Conservation (phyloP, 192 early-diverging fungal species). For the Podochytrium sp. region DNA sequence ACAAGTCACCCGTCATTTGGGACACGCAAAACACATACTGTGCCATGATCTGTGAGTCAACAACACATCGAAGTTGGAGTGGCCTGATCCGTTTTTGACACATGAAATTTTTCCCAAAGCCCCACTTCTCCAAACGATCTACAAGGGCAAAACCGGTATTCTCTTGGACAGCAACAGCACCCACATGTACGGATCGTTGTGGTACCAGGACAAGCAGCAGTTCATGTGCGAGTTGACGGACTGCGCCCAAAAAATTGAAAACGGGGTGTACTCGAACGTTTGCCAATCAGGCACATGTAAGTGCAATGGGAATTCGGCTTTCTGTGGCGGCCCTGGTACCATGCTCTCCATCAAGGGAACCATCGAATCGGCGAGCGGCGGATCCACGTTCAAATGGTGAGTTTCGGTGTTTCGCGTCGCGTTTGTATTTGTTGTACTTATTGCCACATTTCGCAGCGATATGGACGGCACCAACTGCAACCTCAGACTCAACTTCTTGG, state of each 20-base stretch:
- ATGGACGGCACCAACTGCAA: conserved; percentile 40
- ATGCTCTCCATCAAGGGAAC: conserved; percentile 40
- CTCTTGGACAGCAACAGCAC: neutral
- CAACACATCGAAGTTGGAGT: no score
- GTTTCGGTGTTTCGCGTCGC: no score
- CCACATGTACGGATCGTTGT: conserved; percentile 17
- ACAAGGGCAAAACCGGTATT: conserved; percentile 35
- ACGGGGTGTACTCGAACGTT: conserved; percentile 29
- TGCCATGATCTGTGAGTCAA: conserved; percentile 36
- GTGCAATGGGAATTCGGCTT: conserved; percentile 47
- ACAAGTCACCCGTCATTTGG: conserved; percentile 52
- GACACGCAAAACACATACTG: conserved; percentile 43
- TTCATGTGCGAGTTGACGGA: conserved; percentile 53
- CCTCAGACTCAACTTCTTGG: conserved; percentile 49
- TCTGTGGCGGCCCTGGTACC: conserved; percentile 58
- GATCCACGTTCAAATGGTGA: conserved; percentile 50
- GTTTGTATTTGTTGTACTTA: no score
- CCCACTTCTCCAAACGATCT: conserved; percentile 42
- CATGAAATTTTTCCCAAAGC: conserved; percentile 18
- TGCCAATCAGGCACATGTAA: conserved; percentile 52
- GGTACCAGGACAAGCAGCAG: conserved; percentile 53
- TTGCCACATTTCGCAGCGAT: no score
- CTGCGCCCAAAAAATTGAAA: conserved; percentile 43
- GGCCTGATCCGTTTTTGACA: neutral
- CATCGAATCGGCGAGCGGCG: conserved; percentile 46